These are phyloP conservation scores for Cyberlindnera mrakii DNA, from an alignment of 805 yeast species.

Conservation along the genomic window DNA sequence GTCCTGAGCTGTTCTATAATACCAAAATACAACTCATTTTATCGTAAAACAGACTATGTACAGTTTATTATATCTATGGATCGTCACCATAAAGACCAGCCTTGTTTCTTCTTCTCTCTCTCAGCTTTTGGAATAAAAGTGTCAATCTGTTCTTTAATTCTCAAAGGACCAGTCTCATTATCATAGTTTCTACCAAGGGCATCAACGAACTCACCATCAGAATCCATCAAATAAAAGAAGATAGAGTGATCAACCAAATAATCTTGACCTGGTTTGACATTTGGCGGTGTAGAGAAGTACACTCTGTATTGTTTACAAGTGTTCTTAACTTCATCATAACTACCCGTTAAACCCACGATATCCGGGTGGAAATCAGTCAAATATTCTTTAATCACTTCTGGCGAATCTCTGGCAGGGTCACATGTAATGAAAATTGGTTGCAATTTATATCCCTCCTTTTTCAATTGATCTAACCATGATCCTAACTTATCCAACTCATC, in stretches of 20 bases:
- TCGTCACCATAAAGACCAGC: constrained; percentile 34
- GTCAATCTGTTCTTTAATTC: constrained; percentile 68
- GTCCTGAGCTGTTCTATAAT: constrained; percentile 11
- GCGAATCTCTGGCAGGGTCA: constrained; percentile 93
- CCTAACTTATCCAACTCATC: constrained; percentile 94
- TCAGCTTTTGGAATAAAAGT: constrained; percentile 69
- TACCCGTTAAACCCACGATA: constrained; percentile 87
- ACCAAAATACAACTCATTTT: neutral
- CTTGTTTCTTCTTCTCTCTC: constrained; percentile 55
- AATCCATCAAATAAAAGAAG: constrained; percentile 95
- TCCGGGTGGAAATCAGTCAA: constrained; percentile 84
- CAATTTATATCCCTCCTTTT: constrained; percentile 49
- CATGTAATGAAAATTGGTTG: constrained; percentile 93
- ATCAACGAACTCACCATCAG: constrained; percentile 94
- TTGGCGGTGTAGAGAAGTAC: constrained; percentile 94
- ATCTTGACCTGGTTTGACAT: constrained; percentile 92
- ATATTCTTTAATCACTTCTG: constrained; percentile 78
- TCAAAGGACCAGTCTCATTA: constrained; percentile 68
- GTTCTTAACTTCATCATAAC: constrained; percentile 76
- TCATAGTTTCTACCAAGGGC: constrained; percentile 90
- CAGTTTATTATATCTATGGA: neutral
- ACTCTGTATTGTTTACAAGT: constrained; percentile 89
- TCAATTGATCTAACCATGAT: constrained; percentile 52
- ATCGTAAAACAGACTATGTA: neutral
- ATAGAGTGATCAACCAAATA: constrained; percentile 96